Conservation (phyloP, 805 yeast species). For the Saturnispora sanitii region DNA sequence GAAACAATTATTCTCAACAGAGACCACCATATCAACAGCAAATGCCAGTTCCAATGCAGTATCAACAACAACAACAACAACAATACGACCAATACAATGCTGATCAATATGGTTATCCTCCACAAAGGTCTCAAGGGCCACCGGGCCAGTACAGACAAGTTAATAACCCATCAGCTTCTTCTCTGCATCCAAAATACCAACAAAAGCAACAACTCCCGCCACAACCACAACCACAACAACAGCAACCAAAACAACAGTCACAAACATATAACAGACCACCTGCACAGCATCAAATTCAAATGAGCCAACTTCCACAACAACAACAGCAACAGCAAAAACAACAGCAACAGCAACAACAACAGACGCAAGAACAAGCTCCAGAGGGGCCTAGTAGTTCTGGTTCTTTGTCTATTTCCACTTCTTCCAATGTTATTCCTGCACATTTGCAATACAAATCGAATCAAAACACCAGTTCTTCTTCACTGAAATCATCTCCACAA, state of each 20-base stretch:
- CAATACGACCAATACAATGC: background rate
- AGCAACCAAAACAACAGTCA: slow-evolving; percentile 1
- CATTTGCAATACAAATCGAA: too few species aligned
- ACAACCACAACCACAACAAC: slow-evolving; percentile 2
- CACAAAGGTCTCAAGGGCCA: background rate
- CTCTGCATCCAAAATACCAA: background rate
- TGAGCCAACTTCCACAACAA: too few species aligned
- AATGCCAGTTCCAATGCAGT: background rate
- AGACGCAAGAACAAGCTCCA: background rate
- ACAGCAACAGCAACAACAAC: slow-evolving; percentile 1
- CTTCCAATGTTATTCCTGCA: too few species aligned
- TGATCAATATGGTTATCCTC: too few species aligned
- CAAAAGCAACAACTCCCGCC: background rate
- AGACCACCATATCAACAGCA: slow-evolving; percentile 1
- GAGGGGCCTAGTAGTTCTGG: background rate
- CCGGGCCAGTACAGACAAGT: background rate
- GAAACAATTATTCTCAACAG: too few species aligned
- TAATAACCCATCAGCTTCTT: background rate
- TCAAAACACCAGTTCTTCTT: too few species aligned
- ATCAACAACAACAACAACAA: background rate
- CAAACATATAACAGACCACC: slow-evolving; percentile 1
- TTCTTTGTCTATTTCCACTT: background rate
- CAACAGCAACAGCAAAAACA: slow-evolving; percentile 1
- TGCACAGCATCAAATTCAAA: too few species aligned
- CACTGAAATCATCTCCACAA: too few species aligned